Conservation (phyloP, 192 early-diverging fungal species). For the Backusella morwellensis region DNA sequence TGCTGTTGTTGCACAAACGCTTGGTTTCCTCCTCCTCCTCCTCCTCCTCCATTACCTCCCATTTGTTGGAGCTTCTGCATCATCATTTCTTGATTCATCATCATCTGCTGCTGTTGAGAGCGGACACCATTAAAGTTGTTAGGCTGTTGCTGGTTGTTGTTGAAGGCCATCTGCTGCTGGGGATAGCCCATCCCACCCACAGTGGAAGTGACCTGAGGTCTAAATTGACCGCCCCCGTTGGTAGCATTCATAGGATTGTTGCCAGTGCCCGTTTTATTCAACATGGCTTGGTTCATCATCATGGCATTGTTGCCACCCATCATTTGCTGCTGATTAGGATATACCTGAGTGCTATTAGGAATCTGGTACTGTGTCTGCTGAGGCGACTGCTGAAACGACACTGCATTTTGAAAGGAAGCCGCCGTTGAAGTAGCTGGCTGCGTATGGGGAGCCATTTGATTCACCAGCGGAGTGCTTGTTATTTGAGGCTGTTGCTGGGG, state of each 20-base stretch:
- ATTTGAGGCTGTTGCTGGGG: background rate
- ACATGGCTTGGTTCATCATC: background rate
- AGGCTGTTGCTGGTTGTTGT: background rate
- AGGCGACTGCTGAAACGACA: background rate
- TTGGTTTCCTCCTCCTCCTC: slow-evolving; percentile 18
- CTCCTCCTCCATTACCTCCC: slow-evolving; percentile 14
- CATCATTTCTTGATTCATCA: slow-evolving; percentile 11
- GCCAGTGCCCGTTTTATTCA: background rate
- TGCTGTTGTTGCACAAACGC: slow-evolving; percentile 18
- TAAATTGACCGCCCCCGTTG: background rate
- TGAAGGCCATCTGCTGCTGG: background rate
- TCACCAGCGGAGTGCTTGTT: background rate
- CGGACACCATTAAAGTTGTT: background rate
- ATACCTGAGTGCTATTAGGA: background rate
- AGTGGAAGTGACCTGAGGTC: background rate
- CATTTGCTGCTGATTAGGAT: background rate
- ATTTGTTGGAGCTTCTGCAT: slow-evolving; percentile 5
- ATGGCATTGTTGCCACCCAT: background rate
- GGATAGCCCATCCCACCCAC: background rate
- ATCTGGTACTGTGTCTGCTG: background rate
- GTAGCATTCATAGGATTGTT: background rate
- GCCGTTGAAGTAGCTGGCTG: background rate
- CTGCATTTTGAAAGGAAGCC: background rate
- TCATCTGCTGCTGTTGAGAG: background rate
- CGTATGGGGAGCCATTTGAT: background rate